Evolutionary conservation across 495 filamentous ascomycete species (phyloP), one percentile per base, ranked within the genome.

Genomic region (Penicillium daleae): DNA sequence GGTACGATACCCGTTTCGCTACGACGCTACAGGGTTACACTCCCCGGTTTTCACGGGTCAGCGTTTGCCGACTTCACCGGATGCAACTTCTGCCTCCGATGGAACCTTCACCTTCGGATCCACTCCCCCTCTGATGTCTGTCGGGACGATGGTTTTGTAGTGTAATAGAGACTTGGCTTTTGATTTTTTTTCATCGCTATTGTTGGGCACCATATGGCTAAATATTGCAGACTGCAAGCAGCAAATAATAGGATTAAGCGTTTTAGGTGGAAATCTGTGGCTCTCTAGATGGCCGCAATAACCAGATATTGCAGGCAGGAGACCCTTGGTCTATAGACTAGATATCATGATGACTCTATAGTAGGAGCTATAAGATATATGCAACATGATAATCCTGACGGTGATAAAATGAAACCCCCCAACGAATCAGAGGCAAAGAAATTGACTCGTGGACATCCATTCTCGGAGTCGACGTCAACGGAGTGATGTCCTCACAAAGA

Each of bases 31-130:
- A 66, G 56, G 64, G 71, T 73, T 71, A 57, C 71, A 72, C 57
- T 42, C 29, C 49, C 53, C 22, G 27, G 15, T 64, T 26, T 56
- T 42, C 27, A n/a, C 17, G 19, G 54, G 7, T 51, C n/a, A 50
- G 21, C 56, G 60, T 63, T 67, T 68, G 49, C 66, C 67, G 60
- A 70, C 54, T 65, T 68, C 66, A 62, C 73, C 70, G 72, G 66
- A 78, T 78, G 75, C 75, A 76, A 78, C 75, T 66, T 55, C 64
- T 65, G 53, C 29, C 27, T n/a, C 17, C 44, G 56, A 71, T 71
- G 69, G 59, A 60, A 71, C 69, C 64, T 59, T 67, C 59, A 29
- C 50, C 54, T 42, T 29, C n/a, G 31, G 26, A 49, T 9, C 9
- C 33, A 22, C 53, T 32, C 48, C 32, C 54, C 57, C 52, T 31